Percentiles rank a stretch among this genome's conserved stretches.
Conservation (phyloP, 139 green algal species). For the Micractinium conductrix region DNA sequence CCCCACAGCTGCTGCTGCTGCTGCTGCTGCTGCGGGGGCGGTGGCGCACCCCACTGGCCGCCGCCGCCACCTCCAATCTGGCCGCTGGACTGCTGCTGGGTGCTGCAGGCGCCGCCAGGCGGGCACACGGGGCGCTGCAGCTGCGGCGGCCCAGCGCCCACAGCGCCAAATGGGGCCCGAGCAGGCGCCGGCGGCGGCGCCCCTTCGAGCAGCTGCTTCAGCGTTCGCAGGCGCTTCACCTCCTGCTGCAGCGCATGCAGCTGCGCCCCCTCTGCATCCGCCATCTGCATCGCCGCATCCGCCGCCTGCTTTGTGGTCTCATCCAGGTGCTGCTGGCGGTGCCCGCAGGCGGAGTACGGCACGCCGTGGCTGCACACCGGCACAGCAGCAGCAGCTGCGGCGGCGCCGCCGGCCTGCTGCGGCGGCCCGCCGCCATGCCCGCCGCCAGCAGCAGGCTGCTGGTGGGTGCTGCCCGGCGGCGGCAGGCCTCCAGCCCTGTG, state of each 20-base stretch:
- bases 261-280: slow-evolving; percentile 12
- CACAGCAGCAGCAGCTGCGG: neutral
- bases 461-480: neutral
- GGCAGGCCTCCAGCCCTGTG: neutral
- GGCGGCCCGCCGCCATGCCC: neutral
- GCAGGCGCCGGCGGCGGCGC: neutral
- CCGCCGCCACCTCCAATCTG: too few species aligned
- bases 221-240: slow-evolving; percentile 16
- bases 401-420: neutral
- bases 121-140: neutral
- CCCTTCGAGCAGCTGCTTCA: slow-evolving; percentile 34
- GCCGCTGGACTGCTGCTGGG: slow-evolving; percentile 2
- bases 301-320: slow-evolving; percentile 29
- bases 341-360: slow-evolving; percentile 21
- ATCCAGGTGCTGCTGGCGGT: slow-evolving; percentile 42
- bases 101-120: neutral
- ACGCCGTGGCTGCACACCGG: slow-evolving; percentile 2
- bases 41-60: neutral
- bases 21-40: neutral
- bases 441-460: neutral
- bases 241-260: slow-evolving; percentile 11
- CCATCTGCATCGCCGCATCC: slow-evolving; percentile 16
- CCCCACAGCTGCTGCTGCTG: slow-evolving; percentile 24
- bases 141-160: neutral
- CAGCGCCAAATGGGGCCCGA: neutral